These are phyloP conservation scores for Kurtzmaniella quercitrusa DNA, from an alignment of 1,139 yeast genomes.

Conservation along the genomic window DNA sequence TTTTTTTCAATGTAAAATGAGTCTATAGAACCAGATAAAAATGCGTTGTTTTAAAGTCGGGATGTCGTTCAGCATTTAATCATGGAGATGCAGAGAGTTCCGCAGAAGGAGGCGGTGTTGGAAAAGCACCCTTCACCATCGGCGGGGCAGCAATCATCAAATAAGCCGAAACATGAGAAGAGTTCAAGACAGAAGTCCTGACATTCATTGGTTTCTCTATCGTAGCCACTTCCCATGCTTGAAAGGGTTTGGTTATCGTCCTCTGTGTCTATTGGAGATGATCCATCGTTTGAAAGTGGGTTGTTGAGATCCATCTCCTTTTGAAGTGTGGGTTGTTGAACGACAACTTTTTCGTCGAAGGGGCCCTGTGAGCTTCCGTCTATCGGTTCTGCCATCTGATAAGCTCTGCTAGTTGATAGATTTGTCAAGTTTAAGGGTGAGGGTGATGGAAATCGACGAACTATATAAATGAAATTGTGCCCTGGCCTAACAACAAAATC, in stretches of 20 bases:
- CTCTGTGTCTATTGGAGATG: conserved; percentile 2
- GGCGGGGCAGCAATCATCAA: conserved; percentile 40
- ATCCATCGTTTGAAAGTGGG: background rate
- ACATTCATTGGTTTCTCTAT: conserved; percentile 36
- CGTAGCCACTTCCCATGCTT: conserved; percentile 33
- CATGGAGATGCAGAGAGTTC: conserved; percentile 33
- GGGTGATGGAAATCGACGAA: background rate
- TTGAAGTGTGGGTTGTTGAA: conserved; percentile 6
- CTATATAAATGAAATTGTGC: background rate
- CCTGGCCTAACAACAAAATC: background rate
- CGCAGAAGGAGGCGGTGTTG: conserved; percentile 33
- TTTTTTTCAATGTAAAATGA: background rate
- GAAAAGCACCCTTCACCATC: conserved; percentile 41
- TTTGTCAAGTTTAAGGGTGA: background rate
- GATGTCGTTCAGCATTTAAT: conserved; percentile 25
- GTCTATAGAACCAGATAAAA: background rate
- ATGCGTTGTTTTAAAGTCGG: background rate
- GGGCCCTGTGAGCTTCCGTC: background rate
- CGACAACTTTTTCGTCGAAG: background rate
- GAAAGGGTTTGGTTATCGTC: conserved; percentile 10
- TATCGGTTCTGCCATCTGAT: background rate
- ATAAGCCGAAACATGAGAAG: conserved; percentile 38
- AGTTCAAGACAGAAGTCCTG: conserved; percentile 41
- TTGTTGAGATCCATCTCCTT: conserved; percentile 6
- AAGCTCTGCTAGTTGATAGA: background rate